Evolutionary conservation across 2,329 filamentous ascomycete genomes (phyloP), one percentile per base, ranked within the genome.

Genomic region (Fusarium sp.): DNA sequence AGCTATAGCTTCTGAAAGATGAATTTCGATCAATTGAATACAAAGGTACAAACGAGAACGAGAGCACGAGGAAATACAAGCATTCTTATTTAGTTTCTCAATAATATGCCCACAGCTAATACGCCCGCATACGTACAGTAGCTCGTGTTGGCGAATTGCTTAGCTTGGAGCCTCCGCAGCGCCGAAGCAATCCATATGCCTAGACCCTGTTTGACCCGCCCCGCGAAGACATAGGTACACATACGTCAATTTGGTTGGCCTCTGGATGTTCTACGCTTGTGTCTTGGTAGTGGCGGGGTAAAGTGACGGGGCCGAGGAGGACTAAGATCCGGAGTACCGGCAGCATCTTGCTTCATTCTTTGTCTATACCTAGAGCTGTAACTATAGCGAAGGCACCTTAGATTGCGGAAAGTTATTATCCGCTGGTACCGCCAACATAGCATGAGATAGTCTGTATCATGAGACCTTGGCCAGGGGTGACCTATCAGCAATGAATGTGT

Each of bases 241-340:
- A n/a, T 56, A 62, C 65, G n/a, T 54, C 60, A 47, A 56, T 23
- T 38, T 33, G 37, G n/a, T 37, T 40, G 43, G 35, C 3, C 28
- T 37, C 59, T 61, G 28, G 42, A 70, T 69, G 42, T 67, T 64
- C 47, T 25, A 46, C 33, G 35, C 44, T 35, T 65, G 60, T 50
- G 53, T 54, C 62, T 64, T 57, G 59, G 67, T 77, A 70, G 71
- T 73, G 75, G 75, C 64, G 75, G 72, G 75, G 75, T 73, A 77
- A 64, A 43, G 32, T 23, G 23, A 35, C 40, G 56, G 59, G 40
- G 40, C 65, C 60, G 65, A 69, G 59, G 65, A 44, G 54, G n/a
- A n/a, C 50, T 32, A 16, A 42, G 49, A 54, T 52, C 57, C 69
- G 62, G 59, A 64, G 66, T 59, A 65, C 65, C 72, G 69, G 61